Conservation (phyloP, 2,329 filamentous ascomycete species). For the Arachnopeziza araneosa region DNA sequence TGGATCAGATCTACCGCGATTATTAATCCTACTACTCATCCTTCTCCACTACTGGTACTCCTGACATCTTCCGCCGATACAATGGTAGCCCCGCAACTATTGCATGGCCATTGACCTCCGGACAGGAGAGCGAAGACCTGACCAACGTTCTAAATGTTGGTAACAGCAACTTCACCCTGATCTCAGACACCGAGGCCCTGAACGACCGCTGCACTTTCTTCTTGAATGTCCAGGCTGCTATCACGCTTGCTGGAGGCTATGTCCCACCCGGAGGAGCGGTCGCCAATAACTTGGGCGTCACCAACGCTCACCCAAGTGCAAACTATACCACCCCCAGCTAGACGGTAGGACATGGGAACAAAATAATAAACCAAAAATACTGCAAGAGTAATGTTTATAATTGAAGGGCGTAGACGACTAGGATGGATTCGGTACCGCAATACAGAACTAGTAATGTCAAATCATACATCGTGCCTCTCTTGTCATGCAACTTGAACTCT, state of each 20-base stretch:
- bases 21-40: neutral
- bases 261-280: slow-evolving; percentile 29
- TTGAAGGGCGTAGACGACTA: neutral
- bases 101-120: neutral
- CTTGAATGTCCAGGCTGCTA: neutral
- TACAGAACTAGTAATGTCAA: no score
- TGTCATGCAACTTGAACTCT: no score
- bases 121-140: neutral
- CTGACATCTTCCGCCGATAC: neutral
- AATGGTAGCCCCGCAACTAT: neutral
- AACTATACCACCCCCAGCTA: slow-evolving; percentile 11
- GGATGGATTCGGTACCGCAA: neutral
- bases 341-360: slow-evolving; percentile 11
- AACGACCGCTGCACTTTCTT: neutral
- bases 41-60: neutral
- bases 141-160: neutral
- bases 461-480: no score
- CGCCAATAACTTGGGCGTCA: slow-evolving; percentile 51
- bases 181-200: slow-evolving; percentile 38
- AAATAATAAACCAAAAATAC: neutral
- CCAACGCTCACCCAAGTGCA: neutral
- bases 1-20: neutral
- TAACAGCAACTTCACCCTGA: neutral
- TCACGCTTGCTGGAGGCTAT: neutral
- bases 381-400: neutral